These are phyloP conservation scores for Verticillium nonalfalfae DNA, from an alignment of 2,329 filamentous ascomycete genomes.

Conservation along the genomic window DNA sequence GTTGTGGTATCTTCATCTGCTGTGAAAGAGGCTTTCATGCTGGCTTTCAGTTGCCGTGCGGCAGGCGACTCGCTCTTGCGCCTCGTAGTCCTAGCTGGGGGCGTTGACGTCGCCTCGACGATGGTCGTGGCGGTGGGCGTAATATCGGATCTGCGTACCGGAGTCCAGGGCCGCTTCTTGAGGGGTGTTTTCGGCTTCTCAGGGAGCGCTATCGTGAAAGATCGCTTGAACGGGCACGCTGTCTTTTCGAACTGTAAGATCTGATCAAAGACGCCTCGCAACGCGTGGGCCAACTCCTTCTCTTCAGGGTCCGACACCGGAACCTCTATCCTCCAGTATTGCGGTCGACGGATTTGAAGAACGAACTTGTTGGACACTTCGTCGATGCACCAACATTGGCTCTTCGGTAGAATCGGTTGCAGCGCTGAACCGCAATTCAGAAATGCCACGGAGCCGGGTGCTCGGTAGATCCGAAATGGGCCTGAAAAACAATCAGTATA, in stretches of 20 bases:
- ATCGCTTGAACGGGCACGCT: conserved; percentile 74
- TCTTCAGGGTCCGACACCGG: conserved; percentile 61
- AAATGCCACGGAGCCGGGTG: conserved; percentile 81
- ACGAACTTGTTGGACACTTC: conserved; percentile 75
- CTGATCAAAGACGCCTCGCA: conserved; percentile 64
- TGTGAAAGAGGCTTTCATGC: not conserved
- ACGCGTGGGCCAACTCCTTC: conserved; percentile 52
- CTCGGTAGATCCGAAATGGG: conserved; percentile 75
- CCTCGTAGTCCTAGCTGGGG: not conserved
- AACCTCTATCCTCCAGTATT: conserved; percentile 88
- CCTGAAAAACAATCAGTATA: conserved; percentile 36
- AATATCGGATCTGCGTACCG: conserved; percentile 20
- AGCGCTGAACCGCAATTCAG: conserved; percentile 78
- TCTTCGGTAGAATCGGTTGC: conserved; percentile 81
- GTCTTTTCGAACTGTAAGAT: conserved; percentile 85
- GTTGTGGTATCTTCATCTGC: not conserved
- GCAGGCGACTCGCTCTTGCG: not conserved
- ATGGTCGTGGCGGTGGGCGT: conserved; percentile 33
- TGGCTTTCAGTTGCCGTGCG: not conserved
- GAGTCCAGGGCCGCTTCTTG: conserved; percentile 64
- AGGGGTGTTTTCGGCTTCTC: conserved; percentile 59
- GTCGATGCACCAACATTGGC: conserved; percentile 91
- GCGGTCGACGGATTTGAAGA: conserved; percentile 74
- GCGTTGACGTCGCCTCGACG: conserved; percentile 5
- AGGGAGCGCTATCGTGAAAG: conserved; percentile 69